Conservation (phyloP, 306 rosid genomes). For the Cicer pinnatifidum region DNA sequence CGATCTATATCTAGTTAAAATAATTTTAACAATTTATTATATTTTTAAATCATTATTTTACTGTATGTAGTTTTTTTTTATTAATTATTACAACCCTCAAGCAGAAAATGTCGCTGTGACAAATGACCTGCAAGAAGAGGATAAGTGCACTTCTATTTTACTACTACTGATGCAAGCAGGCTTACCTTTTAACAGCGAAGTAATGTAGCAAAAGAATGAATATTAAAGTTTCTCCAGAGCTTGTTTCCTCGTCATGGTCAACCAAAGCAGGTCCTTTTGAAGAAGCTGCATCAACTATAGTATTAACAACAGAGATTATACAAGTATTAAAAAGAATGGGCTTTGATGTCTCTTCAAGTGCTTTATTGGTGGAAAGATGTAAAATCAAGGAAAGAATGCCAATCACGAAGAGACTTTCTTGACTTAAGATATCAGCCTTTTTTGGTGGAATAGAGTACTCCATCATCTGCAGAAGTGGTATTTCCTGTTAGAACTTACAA, state of each 20-base stretch:
- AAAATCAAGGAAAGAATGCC: constrained; percentile 74
- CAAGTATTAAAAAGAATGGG: constrained; percentile 63
- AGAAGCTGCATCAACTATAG: constrained; percentile 57
- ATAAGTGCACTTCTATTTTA: not conserved
- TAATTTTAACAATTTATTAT: not conserved
- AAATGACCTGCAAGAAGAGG: constrained; percentile 14
- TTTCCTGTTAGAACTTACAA: constrained; percentile 42
- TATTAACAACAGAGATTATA: constrained; percentile 57
- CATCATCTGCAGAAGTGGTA: constrained; percentile 59
- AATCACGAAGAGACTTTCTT: constrained; percentile 60
- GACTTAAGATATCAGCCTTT: constrained; percentile 54
- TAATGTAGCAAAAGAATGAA: constrained; percentile 68
- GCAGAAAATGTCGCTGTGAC: not conserved
- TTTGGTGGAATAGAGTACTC: constrained; percentile 54
- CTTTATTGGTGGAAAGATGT: constrained; percentile 67
- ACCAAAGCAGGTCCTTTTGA: constrained; percentile 81
- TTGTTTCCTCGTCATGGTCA: constrained; percentile 70
- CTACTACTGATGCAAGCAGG: constrained; percentile 34
- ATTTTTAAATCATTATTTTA: not conserved
- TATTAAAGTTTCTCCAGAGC: constrained; percentile 58
- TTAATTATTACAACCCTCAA: not conserved
- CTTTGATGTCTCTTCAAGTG: constrained; percentile 77
- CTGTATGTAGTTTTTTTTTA: not conserved
- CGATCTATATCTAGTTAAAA: not conserved
- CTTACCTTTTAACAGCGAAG: constrained; percentile 73